Percentiles rank a stretch among this genome's conserved stretches.
Conservation (phyloP, 805 yeast genomes). For the Teunomyces lycoperdinae region DNA sequence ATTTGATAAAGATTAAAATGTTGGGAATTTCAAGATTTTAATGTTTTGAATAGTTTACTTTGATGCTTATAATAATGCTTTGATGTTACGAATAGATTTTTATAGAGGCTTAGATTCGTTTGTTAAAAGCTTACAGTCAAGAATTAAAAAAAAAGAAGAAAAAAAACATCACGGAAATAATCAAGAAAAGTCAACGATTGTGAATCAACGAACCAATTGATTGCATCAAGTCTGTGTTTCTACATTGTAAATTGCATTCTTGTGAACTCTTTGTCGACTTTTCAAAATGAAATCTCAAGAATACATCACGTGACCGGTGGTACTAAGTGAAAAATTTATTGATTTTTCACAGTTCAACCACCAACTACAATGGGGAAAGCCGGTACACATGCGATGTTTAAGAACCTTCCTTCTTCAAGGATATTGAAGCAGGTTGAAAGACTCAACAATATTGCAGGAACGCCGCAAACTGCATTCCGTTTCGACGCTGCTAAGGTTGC, state of each 20-base stretch:
- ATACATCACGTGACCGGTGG: neutral
- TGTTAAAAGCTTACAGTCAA: too few species aligned
- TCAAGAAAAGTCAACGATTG: neutral
- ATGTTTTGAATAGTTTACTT: too few species aligned
- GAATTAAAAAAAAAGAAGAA: too few species aligned
- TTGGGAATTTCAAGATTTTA: too few species aligned
- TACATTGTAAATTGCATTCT: too few species aligned
- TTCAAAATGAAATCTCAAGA: neutral
- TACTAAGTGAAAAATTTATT: neutral
- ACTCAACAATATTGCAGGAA: slow-evolving; percentile 51
- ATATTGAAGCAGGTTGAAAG: slow-evolving; percentile 48
- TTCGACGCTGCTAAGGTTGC: slow-evolving; percentile 21
- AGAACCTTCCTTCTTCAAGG: slow-evolving; percentile 38
- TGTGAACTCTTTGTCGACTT: too few species aligned
- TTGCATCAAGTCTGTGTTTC: too few species aligned
- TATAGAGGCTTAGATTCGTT: too few species aligned
- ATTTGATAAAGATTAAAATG: neutral
- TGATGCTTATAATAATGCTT: too few species aligned
- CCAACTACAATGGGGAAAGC: neutral
- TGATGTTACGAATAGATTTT: too few species aligned
- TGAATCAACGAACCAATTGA: neutral
- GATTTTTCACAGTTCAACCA: neutral
- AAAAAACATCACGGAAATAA: too few species aligned
- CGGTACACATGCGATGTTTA: slow-evolving; percentile 13
- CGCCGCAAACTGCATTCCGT: slow-evolving; percentile 36